Conservation (phyloP, 2,329 filamentous ascomycete genomes). For the Trichoderma harzianum region DNA sequence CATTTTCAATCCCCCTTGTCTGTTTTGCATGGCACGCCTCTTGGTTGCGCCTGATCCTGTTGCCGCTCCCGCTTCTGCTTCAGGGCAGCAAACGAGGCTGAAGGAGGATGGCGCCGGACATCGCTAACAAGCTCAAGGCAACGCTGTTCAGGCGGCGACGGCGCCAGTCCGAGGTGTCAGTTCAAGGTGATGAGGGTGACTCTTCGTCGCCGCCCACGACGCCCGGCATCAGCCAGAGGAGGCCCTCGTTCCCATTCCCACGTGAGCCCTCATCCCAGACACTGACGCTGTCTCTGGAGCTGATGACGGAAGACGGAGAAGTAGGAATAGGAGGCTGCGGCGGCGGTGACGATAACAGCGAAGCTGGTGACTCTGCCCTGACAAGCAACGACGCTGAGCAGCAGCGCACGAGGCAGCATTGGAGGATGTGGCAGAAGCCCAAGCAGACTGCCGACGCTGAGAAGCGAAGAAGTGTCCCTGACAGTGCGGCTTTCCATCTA, state of each 20-base stretch:
- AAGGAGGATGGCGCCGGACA: constrained; percentile 14
- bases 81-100: constrained; percentile 14
- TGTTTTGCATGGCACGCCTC: constrained; percentile 9
- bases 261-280: constrained; percentile 13
- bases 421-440: background rate
- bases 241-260: constrained; percentile 9
- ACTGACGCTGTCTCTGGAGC: constrained; percentile 7
- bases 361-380: constrained; percentile 5
- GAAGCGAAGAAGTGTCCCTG: background rate
- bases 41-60: background rate
- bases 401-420: background rate
- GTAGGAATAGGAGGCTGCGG: constrained; percentile 8
- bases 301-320: constrained; percentile 3
- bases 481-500: background rate
- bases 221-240: background rate
- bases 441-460: background rate
- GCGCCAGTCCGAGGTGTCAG: constrained; percentile 4
- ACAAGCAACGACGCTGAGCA: background rate
- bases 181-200: background rate
- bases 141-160: constrained; percentile 17
- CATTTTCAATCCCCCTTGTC: constrained; percentile 7
- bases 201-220: background rate
- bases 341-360: background rate
- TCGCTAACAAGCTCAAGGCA: constrained; percentile 13
- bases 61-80: background rate